Evolutionary conservation across 768 basidiomycete genomes (phyloP), one percentile per base, ranked within the genome.

Genomic region (Mycena alexandri): DNA sequence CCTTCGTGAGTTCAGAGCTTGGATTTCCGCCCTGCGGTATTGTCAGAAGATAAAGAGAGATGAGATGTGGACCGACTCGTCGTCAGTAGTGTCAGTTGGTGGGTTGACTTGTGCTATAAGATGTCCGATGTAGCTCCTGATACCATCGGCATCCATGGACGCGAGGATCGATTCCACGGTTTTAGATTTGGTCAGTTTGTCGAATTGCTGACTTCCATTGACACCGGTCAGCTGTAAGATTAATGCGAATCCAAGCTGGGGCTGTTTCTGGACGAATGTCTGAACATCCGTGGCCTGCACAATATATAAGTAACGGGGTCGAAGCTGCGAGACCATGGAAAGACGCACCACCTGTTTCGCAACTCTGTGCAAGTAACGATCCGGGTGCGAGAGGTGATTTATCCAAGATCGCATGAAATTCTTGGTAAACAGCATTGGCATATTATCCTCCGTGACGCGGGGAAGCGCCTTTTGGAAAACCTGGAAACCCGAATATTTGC

Each of bases 341-440:
- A 50, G 29, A 77, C 90, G 48, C 72, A 93, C 97, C 75, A 94
- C 90, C 77, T 93, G 89, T 64, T 86, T 86, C 2, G 97, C 94
- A 19, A 92, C 90, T 78, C 94, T 96, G 81, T 97, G 93, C 51
- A 99, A 80, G 75, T 95, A 92, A 56, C 95, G 87, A 77, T 98
- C 96, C 50, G 85, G 85, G 60, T 93, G 90, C 0, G 94, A 93
- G 22, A 99, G 84, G 77, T 99, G 96, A 75, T 97, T 97, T 66
- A 97, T 96, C 94, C 96, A 97, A 42, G 92, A 91, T 42, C 95
- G 90, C 93, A 98, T 96, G 74, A 98, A 93, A 77, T 98, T 96
- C 73, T 91, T 92, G 21, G 94, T 96, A 77, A 99, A 96, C 38
- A 99, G 83, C 86, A 94, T 90, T 0, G 94, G 92, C 72, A 97